phyloP scores from a whole-genome alignment of 768 basidiomycete genomes.

The Lactarius psammicola region DNA sequence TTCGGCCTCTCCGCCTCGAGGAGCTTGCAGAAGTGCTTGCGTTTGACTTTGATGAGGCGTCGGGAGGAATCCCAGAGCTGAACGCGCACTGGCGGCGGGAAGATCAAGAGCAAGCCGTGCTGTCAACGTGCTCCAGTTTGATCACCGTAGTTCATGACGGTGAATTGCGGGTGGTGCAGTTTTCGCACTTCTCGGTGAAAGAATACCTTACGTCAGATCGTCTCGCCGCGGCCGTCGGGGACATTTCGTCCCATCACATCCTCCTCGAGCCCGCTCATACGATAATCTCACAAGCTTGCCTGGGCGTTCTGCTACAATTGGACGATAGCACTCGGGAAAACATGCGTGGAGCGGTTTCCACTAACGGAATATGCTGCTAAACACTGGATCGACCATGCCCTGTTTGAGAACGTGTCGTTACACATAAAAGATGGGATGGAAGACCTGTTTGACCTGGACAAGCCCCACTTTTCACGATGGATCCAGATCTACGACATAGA shows the following conservation, averaged over 20 bases:
- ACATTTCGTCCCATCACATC: background rate
- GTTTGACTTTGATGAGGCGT: background rate
- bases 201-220: background rate
- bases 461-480: background rate
- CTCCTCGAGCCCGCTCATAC: background rate
- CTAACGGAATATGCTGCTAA: background rate
- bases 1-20: background rate
- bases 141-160: background rate
- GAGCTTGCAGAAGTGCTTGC: conserved; percentile 5
- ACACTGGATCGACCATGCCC: background rate
- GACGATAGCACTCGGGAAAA: background rate
- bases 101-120: background rate
- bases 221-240: background rate
- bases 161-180: background rate
- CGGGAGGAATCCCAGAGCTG: background rate
- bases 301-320: background rate
- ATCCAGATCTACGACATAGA: background rate
- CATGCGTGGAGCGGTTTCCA: background rate
- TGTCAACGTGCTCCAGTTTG: background rate
- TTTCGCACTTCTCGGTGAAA: conserved; percentile 2
- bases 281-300: background rate
- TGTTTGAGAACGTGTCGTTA: background rate
- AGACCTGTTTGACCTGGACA: background rate
- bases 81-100: background rate
- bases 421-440: background rate